Conservation (phyloP, 2,329 filamentous ascomycete genomes). For the Torrubiella hemipterigena region DNA sequence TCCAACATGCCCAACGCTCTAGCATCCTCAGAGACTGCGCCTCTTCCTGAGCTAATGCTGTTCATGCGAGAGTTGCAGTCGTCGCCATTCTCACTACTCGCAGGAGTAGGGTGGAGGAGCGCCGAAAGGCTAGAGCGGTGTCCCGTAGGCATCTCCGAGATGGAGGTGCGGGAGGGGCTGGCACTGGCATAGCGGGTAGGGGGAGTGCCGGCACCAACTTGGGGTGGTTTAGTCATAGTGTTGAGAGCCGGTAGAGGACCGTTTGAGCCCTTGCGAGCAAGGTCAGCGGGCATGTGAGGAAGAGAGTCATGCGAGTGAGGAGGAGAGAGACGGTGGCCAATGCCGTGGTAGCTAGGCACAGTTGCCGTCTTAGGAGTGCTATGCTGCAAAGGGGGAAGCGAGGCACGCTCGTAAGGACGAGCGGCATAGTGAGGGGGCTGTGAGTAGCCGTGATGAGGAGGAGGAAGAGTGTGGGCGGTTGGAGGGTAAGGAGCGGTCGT, state of each 20-base stretch:
- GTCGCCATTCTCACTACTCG: conserved; percentile 32
- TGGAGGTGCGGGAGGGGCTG: conserved; percentile 32
- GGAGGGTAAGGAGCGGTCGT: conserved; percentile 23
- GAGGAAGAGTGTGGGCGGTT: conserved; percentile 12
- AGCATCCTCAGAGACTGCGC: conserved; percentile 48
- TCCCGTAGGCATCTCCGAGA: conserved; percentile 18
- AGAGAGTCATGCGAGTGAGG: conserved; percentile 26
- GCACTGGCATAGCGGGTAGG: conserved; percentile 33
- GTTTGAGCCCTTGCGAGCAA: conserved; percentile 27
- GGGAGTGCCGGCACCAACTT: conserved; percentile 24
- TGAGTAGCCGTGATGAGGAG: conserved; percentile 16
- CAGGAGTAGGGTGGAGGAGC: conserved; percentile 37
- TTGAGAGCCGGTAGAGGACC: conserved; percentile 32
- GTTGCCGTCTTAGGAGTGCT: conserved; percentile 15
- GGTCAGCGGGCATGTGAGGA: conserved; percentile 30
- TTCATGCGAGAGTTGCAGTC: conserved; percentile 20
- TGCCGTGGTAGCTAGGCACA: conserved; percentile 18
- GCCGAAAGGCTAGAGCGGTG: conserved; percentile 32
- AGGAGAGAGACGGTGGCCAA: conserved; percentile 21
- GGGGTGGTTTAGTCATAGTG: conserved; percentile 17
- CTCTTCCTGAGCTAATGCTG: conserved; percentile 17
- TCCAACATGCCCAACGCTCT: conserved; percentile 56
- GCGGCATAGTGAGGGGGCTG: conserved; percentile 14
- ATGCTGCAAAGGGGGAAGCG: conserved; percentile 25
- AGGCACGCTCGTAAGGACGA: conserved; percentile 18